A percentile compares a stretch with the other conserved stretches of the same genome.
phyloP scores from a whole-genome alignment of 2,329 filamentous ascomycete species.

The Xylaria digitata region DNA sequence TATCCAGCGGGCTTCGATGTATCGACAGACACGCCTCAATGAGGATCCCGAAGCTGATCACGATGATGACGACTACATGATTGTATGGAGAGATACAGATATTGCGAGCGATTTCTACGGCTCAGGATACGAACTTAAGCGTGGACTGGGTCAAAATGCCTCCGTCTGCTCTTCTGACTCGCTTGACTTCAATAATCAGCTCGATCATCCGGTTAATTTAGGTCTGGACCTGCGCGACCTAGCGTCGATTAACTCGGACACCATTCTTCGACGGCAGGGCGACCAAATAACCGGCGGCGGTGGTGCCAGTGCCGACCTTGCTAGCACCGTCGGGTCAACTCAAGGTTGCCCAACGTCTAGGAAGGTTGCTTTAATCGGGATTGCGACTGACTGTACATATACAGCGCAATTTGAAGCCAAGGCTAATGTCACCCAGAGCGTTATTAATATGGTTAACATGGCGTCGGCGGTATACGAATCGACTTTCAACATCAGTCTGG shows the following conservation, averaged over 20 bases:
- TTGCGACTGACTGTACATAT: constrained; percentile 94
- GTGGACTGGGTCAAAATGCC: constrained; percentile 58
- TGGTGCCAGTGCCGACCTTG: constrained; percentile 81
- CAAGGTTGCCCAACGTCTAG: constrained; percentile 89
- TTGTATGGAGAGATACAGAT: constrained; percentile 93
- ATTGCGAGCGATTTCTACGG: constrained; percentile 60
- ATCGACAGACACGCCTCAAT: constrained; percentile 75
- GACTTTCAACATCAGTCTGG: constrained; percentile 94
- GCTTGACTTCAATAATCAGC: constrained; percentile 82
- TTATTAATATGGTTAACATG: constrained; percentile 85
- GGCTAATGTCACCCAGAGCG: constrained; percentile 74
- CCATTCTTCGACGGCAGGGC: constrained; percentile 78
- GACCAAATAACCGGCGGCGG: constrained; percentile 74
- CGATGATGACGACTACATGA: constrained; percentile 78
- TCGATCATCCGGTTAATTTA: constrained; percentile 75
- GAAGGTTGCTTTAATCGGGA: constrained; percentile 89
- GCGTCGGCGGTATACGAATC: constrained; percentile 90
- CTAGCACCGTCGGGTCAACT: constrained; percentile 81
- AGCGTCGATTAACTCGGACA: constrained; percentile 69
- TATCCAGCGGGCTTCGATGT: constrained; percentile 80
- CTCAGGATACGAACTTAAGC: constrained; percentile 73
- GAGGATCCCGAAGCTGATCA: constrained; percentile 75
- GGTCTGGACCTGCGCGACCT: constrained; percentile 64
- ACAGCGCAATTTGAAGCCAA: constrained; percentile 75
- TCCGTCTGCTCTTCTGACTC: constrained; percentile 75